These are phyloP conservation scores for Aspergillus intermedius DNA, from an alignment of 2,329 filamentous ascomycete genomes.

Conservation along the genomic window DNA sequence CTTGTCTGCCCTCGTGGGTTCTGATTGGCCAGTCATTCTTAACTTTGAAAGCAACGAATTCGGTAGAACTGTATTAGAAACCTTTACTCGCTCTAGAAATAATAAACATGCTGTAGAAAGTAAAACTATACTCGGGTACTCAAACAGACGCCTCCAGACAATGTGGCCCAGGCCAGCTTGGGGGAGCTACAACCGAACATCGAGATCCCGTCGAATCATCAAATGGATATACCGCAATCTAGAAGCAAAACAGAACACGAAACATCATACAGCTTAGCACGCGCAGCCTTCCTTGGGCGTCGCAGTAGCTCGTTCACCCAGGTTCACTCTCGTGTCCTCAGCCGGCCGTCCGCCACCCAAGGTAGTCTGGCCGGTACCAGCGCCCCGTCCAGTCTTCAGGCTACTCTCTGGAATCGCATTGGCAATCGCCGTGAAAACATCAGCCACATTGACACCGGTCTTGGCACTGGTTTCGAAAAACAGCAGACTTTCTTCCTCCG, in stretches of 20 bases:
- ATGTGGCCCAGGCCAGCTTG: not conserved
- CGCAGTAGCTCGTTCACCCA: conserved; percentile 65
- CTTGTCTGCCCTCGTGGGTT: conserved; percentile 13
- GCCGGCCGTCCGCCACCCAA: conserved; percentile 49
- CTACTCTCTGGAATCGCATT: conserved; percentile 97
- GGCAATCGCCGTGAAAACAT: conserved; percentile 96
- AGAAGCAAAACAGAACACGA: not conserved
- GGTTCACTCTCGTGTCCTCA: conserved; percentile 65
- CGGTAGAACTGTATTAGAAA: not conserved
- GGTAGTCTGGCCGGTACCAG: conserved; percentile 50
- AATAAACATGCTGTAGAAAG: conserved; percentile 1
- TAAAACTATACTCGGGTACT: not conserved
- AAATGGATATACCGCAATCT: conserved; percentile 1
- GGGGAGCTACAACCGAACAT: not conserved
- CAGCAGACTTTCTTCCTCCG: conserved; percentile 84
- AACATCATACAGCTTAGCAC: conserved; percentile 51
- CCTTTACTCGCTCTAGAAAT: not conserved
- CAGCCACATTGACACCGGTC: conserved; percentile 86
- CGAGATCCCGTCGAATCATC: not conserved
- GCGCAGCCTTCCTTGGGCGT: conserved; percentile 87
- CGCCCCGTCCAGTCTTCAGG: conserved; percentile 75
- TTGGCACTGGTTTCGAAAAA: conserved; percentile 99
- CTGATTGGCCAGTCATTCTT: not conserved
- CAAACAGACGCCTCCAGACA: not conserved
- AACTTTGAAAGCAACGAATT: not conserved